These are phyloP conservation scores for Xylariaceae sp. DNA, from an alignment of 2,329 filamentous ascomycete species.

Conservation along the genomic window DNA sequence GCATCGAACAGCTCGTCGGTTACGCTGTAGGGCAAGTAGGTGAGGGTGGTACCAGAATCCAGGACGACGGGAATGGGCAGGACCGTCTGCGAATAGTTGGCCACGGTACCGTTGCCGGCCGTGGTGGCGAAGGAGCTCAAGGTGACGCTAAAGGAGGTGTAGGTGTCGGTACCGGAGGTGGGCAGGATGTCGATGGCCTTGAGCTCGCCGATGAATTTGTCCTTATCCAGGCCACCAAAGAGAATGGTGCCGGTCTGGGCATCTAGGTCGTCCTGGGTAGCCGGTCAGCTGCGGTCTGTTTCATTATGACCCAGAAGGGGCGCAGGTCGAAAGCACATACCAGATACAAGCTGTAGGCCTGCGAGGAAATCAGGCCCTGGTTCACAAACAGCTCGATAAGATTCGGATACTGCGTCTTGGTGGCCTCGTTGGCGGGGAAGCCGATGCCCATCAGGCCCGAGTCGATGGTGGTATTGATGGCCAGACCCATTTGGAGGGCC, in stretches of 20 bases:
- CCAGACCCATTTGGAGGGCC: constrained; percentile 49
- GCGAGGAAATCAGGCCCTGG: constrained; percentile 53
- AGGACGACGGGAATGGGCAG: constrained; percentile 45
- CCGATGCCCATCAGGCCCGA: constrained; percentile 54
- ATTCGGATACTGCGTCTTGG: constrained; percentile 41
- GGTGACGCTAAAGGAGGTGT: constrained; percentile 32
- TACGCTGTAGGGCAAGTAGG: constrained; percentile 50
- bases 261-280: constrained; percentile 37
- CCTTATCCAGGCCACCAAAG: constrained; percentile 62
- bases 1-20: constrained; percentile 29
- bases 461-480: constrained; percentile 37
- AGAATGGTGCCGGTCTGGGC: constrained; percentile 55
- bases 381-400: constrained; percentile 57
- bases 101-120: constrained; percentile 23
- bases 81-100: constrained; percentile 15
- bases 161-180: constrained; percentile 31
- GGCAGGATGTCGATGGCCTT: constrained; percentile 46
- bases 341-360: constrained; percentile 63
- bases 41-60: constrained; percentile 60
- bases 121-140: constrained; percentile 31
- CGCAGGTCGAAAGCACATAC: constrained; percentile 20
- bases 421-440: constrained; percentile 42
- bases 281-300: constrained; percentile 19
- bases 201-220: constrained; percentile 55
- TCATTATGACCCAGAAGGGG: neutral